These are phyloP conservation scores for Pseudozyma sp. DNA, from an alignment of 1,284 basidiomycete species.

Conservation along the genomic window DNA sequence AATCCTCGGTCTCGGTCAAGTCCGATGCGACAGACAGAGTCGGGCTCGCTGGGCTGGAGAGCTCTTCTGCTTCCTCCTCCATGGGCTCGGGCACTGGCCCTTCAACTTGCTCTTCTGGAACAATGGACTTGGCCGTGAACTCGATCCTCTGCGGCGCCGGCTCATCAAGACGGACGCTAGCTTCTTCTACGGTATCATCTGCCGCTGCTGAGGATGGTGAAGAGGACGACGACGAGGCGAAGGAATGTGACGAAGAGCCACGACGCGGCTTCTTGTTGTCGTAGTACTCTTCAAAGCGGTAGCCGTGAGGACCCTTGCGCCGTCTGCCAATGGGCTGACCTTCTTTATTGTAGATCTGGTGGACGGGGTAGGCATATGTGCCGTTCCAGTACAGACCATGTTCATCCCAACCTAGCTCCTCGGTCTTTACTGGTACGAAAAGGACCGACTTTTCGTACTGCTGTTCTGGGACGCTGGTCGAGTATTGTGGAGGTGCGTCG, in stretches of 20 bases:
- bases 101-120: background rate
- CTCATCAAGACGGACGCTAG: constrained; percentile 31
- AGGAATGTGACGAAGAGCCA: background rate
- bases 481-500: constrained; percentile 28
- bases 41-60: constrained; percentile 25
- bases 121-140: background rate
- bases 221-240: background rate
- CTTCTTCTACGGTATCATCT: constrained; percentile 28
- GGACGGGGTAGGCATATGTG: constrained; percentile 55
- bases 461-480: constrained; percentile 48
- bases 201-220: background rate
- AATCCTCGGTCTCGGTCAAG: constrained; percentile 23
- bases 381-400: constrained; percentile 62
- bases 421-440: constrained; percentile 61
- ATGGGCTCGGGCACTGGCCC: background rate
- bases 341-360: constrained; percentile 46
- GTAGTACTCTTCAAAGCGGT: constrained; percentile 47
- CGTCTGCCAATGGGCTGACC: constrained; percentile 37
- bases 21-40: constrained; percentile 23
- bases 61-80: constrained; percentile 8
- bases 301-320: constrained; percentile 41
- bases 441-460: constrained; percentile 49
- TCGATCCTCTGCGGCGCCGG: constrained; percentile 39
- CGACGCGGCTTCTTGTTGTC: constrained; percentile 32
- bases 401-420: constrained; percentile 63